Conservation (phyloP, 768 basidiomycete species). For the Mycena chlorophos region DNA sequence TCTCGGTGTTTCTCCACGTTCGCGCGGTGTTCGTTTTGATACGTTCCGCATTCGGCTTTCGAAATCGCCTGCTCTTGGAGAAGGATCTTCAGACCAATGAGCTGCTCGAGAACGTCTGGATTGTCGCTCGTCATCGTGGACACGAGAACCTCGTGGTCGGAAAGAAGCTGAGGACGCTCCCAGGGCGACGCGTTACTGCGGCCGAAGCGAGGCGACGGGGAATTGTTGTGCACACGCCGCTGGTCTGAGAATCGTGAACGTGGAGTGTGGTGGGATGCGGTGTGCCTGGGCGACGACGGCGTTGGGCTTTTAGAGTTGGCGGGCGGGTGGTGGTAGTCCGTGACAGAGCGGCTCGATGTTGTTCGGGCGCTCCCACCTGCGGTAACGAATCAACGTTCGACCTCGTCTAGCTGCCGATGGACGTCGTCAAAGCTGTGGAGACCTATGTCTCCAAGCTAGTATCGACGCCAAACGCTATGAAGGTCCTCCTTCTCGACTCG, state of each 20-base stretch:
- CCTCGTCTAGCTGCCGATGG: conserved; percentile 53
- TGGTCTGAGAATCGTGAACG: too few relatives aligned
- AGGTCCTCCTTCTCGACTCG: conserved; percentile 89
- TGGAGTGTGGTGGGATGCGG: not conserved
- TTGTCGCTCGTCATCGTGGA: not conserved
- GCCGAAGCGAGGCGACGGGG: too few relatives aligned
- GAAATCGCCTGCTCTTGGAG: conserved; percentile 14
- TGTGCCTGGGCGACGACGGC: not conserved
- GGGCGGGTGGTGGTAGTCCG: not conserved
- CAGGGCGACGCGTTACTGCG: too few relatives aligned
- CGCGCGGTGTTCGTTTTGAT: conserved; percentile 9
- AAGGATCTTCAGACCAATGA: conserved; percentile 5
- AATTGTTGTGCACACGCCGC: too few relatives aligned
- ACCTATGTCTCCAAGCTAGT: conserved; percentile 90
- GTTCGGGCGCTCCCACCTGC: not conserved
- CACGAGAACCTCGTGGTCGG: conserved; percentile 10
- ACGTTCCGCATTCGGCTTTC: not conserved
- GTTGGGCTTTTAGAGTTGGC: not conserved
- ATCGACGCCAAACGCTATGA: conserved; percentile 85
- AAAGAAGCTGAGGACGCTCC: too few relatives aligned
- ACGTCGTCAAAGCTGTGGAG: conserved; percentile 93
- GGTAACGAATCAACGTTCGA: not conserved
- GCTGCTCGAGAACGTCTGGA: conserved; percentile 9
- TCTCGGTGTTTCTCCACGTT: conserved; percentile 2
- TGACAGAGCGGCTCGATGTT: not conserved